These are phyloP conservation scores for Silene vulgaris DNA, from an alignment of 179 eudicot species.

Conservation along the genomic window DNA sequence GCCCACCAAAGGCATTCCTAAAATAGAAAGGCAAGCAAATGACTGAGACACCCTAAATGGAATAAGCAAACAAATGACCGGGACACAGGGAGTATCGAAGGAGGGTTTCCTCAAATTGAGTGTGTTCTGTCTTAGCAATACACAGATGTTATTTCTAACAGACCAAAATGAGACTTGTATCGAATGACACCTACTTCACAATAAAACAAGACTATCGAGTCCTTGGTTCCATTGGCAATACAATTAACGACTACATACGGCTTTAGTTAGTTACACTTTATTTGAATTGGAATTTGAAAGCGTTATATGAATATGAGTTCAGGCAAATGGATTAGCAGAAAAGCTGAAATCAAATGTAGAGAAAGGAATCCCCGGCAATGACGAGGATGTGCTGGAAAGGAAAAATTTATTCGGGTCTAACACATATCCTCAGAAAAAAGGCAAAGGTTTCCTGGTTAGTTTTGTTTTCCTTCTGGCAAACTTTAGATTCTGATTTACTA, in stretches of 20 bases:
- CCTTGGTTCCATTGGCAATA: too few relatives aligned
- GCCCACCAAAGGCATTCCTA: too few relatives aligned
- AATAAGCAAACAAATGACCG: too few relatives aligned
- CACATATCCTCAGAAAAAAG: slow-evolving; percentile 80
- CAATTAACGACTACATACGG: background rate
- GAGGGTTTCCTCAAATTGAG: too few relatives aligned
- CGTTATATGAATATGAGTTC: slow-evolving; percentile 11
- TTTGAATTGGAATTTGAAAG: background rate
- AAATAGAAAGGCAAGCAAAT: too few relatives aligned
- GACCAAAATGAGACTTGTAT: too few relatives aligned
- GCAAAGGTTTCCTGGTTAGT: slow-evolving; percentile 71
- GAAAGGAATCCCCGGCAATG: slow-evolving; percentile 67
- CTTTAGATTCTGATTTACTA: background rate
- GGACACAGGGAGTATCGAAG: too few relatives aligned
- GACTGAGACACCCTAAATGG: too few relatives aligned
- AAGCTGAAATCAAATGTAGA: slow-evolving; percentile 54
- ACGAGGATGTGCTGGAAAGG: slow-evolving; percentile 51
- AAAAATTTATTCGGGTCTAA: slow-evolving; percentile 71
- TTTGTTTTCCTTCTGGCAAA: background rate
- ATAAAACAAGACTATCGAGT: too few relatives aligned
- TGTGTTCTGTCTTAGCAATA: too few relatives aligned
- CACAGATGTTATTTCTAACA: background rate
- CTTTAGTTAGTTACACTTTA: background rate
- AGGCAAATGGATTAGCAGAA: slow-evolving; percentile 59
- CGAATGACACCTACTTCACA: too few relatives aligned